These are phyloP conservation scores for Chionographis japonica DNA, from an alignment of 106 monocot genomes.

Conservation along the genomic window DNA sequence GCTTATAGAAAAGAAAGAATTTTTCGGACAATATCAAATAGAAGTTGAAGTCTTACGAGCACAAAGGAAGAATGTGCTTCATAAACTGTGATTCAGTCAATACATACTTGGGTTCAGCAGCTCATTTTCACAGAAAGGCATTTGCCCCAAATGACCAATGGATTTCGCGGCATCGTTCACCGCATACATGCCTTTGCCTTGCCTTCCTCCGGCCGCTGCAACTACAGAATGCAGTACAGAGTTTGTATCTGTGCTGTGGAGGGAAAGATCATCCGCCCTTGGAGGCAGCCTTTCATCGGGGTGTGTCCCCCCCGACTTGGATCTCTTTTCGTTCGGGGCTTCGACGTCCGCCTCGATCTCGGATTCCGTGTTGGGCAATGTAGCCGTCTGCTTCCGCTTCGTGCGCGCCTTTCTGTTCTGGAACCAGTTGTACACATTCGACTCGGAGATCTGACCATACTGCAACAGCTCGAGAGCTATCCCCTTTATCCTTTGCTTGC, in stretches of 20 bases:
- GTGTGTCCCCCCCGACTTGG: neutral
- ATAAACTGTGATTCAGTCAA: neutral
- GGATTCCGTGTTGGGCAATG: conserved; percentile 13
- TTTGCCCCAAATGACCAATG: neutral
- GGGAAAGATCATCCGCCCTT: neutral
- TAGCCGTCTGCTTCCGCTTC: conserved; percentile 20
- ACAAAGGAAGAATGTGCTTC: too few relatives aligned
- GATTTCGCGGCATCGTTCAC: neutral
- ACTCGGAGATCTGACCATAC: conserved; percentile 35
- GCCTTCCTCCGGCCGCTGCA: neutral
- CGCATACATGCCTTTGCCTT: neutral
- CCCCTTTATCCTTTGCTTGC: conserved; percentile 39
- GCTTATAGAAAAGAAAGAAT: too few relatives aligned
- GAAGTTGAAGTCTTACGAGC: too few relatives aligned
- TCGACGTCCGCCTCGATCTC: conserved; percentile 15
- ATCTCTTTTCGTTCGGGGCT: conserved; percentile 5
- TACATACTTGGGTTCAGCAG: neutral
- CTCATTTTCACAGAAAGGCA: conserved; percentile 9
- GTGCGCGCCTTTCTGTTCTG: conserved; percentile 47
- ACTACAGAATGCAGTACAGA: conserved; percentile 1
- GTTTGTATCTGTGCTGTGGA: neutral
- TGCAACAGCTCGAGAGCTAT: conserved; percentile 23
- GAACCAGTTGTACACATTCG: conserved; percentile 58
- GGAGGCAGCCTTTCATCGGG: neutral
- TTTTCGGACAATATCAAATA: too few relatives aligned